phyloP scores from a whole-genome alignment of 306 rosid species.

The Prunus dulcis region DNA sequence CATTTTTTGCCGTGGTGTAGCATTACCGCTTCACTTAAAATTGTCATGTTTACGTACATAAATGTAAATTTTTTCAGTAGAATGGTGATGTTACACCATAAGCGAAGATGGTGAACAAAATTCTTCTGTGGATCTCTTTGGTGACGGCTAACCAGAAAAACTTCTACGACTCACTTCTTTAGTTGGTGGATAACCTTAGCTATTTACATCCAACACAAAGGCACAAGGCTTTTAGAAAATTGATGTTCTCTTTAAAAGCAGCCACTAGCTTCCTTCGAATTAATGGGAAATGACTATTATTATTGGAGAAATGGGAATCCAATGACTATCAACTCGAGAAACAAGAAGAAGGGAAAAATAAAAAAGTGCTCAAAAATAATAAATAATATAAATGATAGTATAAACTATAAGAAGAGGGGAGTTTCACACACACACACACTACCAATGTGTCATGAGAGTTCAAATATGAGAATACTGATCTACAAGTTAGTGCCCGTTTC shows the following conservation, averaged over 20 bases:
- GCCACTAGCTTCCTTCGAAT: background rate
- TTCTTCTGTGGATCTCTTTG: background rate
- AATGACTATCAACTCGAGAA: background rate
- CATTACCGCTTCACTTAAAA: background rate
- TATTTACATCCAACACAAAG: background rate
- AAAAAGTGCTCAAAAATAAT: background rate
- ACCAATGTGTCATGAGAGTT: too few species aligned
- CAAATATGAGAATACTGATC: too few species aligned
- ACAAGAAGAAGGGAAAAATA: background rate
- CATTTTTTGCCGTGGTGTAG: background rate
- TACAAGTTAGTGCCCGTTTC: too few species aligned
- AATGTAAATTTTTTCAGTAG: background rate
- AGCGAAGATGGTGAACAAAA: background rate
- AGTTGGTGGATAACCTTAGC: background rate
- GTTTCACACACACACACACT: too few species aligned
- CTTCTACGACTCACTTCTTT: background rate
- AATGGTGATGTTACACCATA: background rate
- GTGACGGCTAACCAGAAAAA: too few species aligned
- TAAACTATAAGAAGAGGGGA: too few species aligned
- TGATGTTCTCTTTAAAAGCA: background rate
- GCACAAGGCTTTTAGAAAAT: background rate
- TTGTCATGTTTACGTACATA: background rate
- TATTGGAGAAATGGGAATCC: constrained; percentile 21
- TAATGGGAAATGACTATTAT: constrained; percentile 4
- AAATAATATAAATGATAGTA: too few species aligned